Base-by-base conservation (phyloP, 1,284 basidiomycete species). In the Gymnopus androsaceus region DNA sequence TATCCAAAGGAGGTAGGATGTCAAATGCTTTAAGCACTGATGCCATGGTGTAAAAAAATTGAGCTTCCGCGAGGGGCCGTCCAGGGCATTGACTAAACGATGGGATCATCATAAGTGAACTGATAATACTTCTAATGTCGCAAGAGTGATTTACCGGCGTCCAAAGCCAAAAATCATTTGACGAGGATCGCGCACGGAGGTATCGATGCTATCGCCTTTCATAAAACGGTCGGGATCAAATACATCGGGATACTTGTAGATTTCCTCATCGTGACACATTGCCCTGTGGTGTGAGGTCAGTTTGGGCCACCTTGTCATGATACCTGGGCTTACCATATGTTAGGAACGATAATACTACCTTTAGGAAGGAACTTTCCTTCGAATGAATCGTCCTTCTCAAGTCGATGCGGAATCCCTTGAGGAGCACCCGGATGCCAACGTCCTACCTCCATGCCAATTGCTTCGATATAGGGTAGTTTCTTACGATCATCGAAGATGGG, bases 401-500 rank as follows among this genome's bases (percentile, higher is more conserved):
- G 37, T n/a, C 48, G 46, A 14, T 44, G 49, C n/a, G 40, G 27
- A 14, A 44, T 42, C 27, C 53, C 45, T 31, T 40, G 27, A 25
- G 52, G 52, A 47, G 38, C 30, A 33, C 40, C 52, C 8, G 52
- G 52, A 36, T 54, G 52, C 52, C 52, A 81, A 2, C 79, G 69
- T 42, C 78, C 47, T 1, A 74, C 66, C 60, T 81, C 79, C 53
- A 74, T 74, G 0, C 67, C 58, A 4, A 84, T 58, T 0, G 82
- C 82, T 23, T 77, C 72, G 4, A 80, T 60, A 61, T 81, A 84
- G 0, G 82, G 80, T 25, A 86, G 66, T 0, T 69, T 66, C 3
- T 73, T 67, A 17, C 79, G 69, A 62, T 86, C 85, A 19, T 66
- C 60, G 54, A 82, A 76, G 0, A 67, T 72, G 2, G 84, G 84